These are phyloP conservation scores for Auricularia sp. DNA, from an alignment of 768 basidiomycete species.

Conservation along the genomic window DNA sequence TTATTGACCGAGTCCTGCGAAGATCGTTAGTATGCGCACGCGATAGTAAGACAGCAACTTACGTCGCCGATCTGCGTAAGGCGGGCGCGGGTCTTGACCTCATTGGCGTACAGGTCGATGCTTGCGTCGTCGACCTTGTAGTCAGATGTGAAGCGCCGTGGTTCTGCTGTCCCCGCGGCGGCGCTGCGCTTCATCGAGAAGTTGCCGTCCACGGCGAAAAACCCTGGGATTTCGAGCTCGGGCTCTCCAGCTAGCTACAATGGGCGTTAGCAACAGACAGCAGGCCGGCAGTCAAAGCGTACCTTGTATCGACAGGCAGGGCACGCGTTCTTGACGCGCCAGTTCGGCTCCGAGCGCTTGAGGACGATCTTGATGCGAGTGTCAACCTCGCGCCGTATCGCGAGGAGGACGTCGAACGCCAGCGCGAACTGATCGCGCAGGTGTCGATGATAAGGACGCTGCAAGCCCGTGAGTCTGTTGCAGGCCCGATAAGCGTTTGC, in stretches of 20 bases:
- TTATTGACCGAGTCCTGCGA: neutral
- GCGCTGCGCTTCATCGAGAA: constrained; percentile 8
- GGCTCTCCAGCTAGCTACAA: constrained; percentile 13
- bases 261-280: neutral
- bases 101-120: neutral
- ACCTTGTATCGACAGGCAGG: constrained; percentile 18
- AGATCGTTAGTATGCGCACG: neutral
- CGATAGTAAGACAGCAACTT: neutral
- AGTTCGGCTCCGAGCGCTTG: constrained; percentile 11
- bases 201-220: constrained; percentile 16
- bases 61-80: neutral
- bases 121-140: neutral
- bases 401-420: constrained; percentile 19
- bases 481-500: constrained; percentile 8
- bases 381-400: constrained; percentile 14
- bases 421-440: constrained; percentile 17
- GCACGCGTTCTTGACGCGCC: constrained; percentile 19
- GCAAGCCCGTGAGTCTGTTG: neutral
- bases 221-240: constrained; percentile 8
- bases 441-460: constrained; percentile 9
- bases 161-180: neutral
- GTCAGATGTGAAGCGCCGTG: neutral
- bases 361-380: constrained; percentile 10
- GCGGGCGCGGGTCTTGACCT: neutral
- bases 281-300: neutral